Conservation (phyloP, 257 asterid species). For the Solanum paucissectum region DNA sequence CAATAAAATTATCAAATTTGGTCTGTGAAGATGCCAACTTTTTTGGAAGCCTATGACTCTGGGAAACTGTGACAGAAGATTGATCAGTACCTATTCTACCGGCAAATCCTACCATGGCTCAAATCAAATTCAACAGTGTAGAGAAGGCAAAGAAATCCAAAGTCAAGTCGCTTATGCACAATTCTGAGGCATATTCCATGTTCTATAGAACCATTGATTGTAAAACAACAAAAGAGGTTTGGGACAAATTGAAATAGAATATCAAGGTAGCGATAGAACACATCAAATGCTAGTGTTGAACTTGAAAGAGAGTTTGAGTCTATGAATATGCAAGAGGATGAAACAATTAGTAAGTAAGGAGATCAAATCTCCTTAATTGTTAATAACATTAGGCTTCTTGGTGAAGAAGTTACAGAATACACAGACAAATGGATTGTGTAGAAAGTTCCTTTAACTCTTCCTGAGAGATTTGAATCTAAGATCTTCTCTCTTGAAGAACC, state of each 20-base stretch:
- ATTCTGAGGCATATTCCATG: background rate
- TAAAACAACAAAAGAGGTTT: background rate
- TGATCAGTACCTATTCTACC: background rate
- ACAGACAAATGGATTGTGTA: background rate
- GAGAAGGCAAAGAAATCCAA: background rate
- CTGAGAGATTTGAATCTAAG: background rate
- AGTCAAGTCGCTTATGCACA: background rate
- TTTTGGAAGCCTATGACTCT: background rate
- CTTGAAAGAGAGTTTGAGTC: background rate
- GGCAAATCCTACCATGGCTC: background rate
- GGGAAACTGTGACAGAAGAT: background rate
- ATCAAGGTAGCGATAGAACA: background rate
- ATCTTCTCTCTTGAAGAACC: background rate
- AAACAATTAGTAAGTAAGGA: background rate
- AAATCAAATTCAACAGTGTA: background rate
- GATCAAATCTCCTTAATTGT: background rate
- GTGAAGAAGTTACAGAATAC: background rate
- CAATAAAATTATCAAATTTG: background rate
- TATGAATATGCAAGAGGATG: background rate
- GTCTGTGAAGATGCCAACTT: background rate
- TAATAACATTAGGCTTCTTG: background rate
- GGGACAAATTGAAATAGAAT: background rate
- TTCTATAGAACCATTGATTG: background rate
- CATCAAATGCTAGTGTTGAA: background rate
- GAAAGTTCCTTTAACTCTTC: background rate